phyloP scores from a whole-genome alignment of 2,329 filamentous ascomycete species.

The Sclerotinia trifoliorum region DNA sequence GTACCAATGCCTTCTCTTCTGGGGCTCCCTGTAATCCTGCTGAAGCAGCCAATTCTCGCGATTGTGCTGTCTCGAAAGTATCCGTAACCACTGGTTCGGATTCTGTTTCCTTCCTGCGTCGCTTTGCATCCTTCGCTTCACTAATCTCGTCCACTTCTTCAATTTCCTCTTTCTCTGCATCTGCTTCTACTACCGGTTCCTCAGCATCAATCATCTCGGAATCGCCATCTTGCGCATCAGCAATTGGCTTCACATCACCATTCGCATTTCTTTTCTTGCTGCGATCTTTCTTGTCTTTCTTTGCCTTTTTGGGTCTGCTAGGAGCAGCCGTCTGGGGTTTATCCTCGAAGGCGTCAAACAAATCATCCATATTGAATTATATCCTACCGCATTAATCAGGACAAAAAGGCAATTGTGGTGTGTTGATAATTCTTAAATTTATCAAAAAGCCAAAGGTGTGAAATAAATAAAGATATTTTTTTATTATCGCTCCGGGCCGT shows the following conservation, averaged over 20 bases:
- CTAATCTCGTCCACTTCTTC: constrained; percentile 43
- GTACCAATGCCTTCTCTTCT: constrained; percentile 61
- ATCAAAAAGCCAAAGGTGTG: constrained; percentile 18
- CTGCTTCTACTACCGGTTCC: constrained; percentile 23
- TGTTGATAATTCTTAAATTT: constrained; percentile 5
- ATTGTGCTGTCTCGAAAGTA: constrained; percentile 91
- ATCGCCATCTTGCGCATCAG: constrained; percentile 58
- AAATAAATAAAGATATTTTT: constrained; percentile 19
- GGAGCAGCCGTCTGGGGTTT: constrained; percentile 49
- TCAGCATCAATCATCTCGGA: constrained; percentile 56
- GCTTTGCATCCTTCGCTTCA: constrained; percentile 57
- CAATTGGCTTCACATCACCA: constrained; percentile 66
- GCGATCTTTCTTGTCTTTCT: constrained; percentile 55
- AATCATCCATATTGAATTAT: constrained; percentile 63
- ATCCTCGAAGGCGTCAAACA: constrained; percentile 81
- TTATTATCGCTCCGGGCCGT: constrained; percentile 9
- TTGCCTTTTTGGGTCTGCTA: constrained; percentile 38
- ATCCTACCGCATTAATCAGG: neutral
- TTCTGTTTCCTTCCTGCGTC: constrained; percentile 60
- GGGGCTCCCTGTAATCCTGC: constrained; percentile 37
- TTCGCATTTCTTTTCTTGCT: constrained; percentile 86
- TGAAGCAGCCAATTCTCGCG: constrained; percentile 75
- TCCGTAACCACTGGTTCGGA: constrained; percentile 85
- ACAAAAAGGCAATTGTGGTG: neutral
- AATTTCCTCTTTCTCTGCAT: constrained; percentile 28